Evolutionary conservation across 257 asterid species (phyloP).

Genomic region (Solanum chiquidenum): DNA sequence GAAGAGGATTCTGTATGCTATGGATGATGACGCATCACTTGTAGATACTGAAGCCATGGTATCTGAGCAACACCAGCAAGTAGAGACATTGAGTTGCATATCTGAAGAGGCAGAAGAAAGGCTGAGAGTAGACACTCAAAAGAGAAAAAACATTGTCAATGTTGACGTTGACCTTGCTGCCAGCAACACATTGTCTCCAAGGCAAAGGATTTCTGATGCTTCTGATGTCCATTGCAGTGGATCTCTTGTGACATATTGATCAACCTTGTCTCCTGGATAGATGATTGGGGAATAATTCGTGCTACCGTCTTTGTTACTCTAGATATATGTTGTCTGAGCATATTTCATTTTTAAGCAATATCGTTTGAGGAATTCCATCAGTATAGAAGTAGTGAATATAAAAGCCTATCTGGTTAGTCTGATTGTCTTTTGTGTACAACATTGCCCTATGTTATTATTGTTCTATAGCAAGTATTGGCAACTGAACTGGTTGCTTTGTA

Average conservation of each 20-base stretch:
- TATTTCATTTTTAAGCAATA: background rate
- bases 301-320: background rate
- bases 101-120: slow-evolving; percentile 39
- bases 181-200: slow-evolving; percentile 56
- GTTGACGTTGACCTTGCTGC: slow-evolving; percentile 81
- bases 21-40: slow-evolving; percentile 54
- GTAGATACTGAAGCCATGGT: slow-evolving; percentile 77
- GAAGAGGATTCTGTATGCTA: slow-evolving; percentile 54
- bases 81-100: slow-evolving; percentile 18
- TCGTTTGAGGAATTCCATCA: background rate
- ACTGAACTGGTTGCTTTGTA: background rate
- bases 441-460: background rate
- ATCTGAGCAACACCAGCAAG: slow-evolving; percentile 29
- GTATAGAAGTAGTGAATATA: background rate
- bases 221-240: slow-evolving; percentile 85
- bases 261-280: background rate
- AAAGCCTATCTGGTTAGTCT: background rate
- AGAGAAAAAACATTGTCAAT: slow-evolving; percentile 69
- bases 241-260: slow-evolving; percentile 59
- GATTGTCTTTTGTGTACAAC: background rate
- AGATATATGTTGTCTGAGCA: background rate
- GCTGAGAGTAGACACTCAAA: slow-evolving; percentile 51
- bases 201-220: slow-evolving; percentile 61
- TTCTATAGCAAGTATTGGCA: background rate
- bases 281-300: background rate